Conservation (phyloP, 306 rosid genomes). For the Rubus parviflorus region DNA sequence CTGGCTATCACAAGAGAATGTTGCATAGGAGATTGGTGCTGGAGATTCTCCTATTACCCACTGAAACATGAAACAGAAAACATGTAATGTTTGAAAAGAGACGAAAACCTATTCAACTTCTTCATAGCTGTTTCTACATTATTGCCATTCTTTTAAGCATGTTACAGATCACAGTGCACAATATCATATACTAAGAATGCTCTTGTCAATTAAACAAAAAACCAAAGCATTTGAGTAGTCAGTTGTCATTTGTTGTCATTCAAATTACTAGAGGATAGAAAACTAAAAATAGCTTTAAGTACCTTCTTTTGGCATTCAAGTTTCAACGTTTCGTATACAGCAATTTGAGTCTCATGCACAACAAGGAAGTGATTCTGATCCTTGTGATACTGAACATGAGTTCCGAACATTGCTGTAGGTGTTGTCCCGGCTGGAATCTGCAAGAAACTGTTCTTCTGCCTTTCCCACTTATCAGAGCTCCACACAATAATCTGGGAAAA, state of each 20-base stretch:
- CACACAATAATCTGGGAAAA: conserved; percentile 61
- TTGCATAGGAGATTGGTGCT: conserved; percentile 74
- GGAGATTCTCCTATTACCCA: conserved; percentile 69
- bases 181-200: background rate
- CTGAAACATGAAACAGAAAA: conserved; percentile 41
- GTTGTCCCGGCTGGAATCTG: conserved; percentile 70
- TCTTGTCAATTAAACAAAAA: background rate
- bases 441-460: conserved; percentile 58
- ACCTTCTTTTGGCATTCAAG: conserved; percentile 77
- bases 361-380: conserved; percentile 77
- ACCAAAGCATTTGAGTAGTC: background rate
- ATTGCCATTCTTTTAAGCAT: background rate
- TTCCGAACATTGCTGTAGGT: conserved; percentile 51
- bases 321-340: conserved; percentile 60
- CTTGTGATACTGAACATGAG: conserved; percentile 78
- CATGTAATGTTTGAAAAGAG: background rate
- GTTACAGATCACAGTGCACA: background rate
- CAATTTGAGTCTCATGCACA: conserved; percentile 82
- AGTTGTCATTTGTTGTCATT: background rate
- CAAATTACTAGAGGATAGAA: background rate
- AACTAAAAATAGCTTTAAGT: background rate
- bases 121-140: background rate
- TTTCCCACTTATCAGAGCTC: conserved; percentile 81
- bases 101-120: background rate
- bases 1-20: conserved; percentile 89